A percentile compares a stretch with the other conserved stretches of the same genome.
Conservation (phyloP, 176 grass and related monocot genomes). For the Oryza coarctata region DNA sequence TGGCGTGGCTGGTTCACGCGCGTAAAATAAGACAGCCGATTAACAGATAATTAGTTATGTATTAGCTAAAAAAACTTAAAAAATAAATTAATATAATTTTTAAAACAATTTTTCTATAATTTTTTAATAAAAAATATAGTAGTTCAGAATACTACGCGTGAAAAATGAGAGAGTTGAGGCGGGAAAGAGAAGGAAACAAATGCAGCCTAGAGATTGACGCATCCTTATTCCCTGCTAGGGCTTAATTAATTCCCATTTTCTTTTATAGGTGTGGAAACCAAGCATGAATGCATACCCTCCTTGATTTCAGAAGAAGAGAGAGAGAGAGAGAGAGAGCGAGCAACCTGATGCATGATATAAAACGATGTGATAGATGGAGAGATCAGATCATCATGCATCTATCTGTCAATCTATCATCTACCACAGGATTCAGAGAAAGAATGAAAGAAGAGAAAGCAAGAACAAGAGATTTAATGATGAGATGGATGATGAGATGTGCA, state of each 20-base stretch:
- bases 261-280: background rate
- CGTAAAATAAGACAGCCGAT: too few species aligned
- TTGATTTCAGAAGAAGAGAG: background rate
- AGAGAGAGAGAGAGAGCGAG: background rate
- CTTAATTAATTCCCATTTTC: background rate
- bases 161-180: too few species aligned
- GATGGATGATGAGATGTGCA: slow-evolving; percentile 39
- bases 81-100: too few species aligned
- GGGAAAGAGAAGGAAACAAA: too few species aligned
- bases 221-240: background rate
- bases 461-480: slow-evolving; percentile 12
- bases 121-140: too few species aligned
- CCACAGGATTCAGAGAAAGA: background rate
- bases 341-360: background rate
- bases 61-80: too few species aligned
- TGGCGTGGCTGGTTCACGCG: too few species aligned
- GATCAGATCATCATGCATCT: background rate
- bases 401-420: background rate
- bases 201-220: background rate
- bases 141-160: too few species aligned
- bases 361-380: background rate
- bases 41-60: too few species aligned
- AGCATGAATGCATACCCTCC: background rate
- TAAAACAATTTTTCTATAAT: too few species aligned
- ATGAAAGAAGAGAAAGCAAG: background rate